Conservation (phyloP, 176 grass and related monocot genomes). For the Zizania latifolia region DNA sequence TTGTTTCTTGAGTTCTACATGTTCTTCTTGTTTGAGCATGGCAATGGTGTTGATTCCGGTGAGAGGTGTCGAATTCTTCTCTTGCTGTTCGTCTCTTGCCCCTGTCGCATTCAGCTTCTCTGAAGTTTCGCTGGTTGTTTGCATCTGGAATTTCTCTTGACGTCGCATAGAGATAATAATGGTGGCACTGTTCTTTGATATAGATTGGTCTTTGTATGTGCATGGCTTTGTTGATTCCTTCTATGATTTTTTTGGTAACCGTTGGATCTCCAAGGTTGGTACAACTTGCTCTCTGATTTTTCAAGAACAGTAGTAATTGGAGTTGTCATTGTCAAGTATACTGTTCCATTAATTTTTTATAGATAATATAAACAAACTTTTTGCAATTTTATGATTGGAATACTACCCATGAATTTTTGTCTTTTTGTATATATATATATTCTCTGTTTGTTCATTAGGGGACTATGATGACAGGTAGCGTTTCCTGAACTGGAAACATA, state of each 20-base stretch:
- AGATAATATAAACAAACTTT: background rate
- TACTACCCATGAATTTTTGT: background rate
- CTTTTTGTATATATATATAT: background rate
- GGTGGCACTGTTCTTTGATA: no score
- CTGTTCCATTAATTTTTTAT: conserved; percentile 38
- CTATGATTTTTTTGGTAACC: background rate
- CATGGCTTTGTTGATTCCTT: background rate
- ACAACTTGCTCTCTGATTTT: background rate
- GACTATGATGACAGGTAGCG: conserved; percentile 27
- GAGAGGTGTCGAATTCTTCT: no score
- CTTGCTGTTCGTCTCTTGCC: no score
- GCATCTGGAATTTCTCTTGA: no score
- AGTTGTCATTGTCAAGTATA: background rate
- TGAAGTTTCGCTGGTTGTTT: no score
- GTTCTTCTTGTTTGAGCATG: no score
- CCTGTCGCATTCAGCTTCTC: no score
- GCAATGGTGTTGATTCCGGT: no score
- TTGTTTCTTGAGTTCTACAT: no score
- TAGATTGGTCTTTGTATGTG: no score
- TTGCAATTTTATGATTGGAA: background rate
- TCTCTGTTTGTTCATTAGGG: background rate
- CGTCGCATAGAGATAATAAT: no score
- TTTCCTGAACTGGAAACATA: conserved; percentile 34
- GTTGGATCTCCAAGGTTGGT: background rate
- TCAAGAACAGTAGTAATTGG: background rate